Evolutionary conservation across 2,329 filamentous ascomycete genomes (phyloP), one percentile per base, ranked within the genome.

Genomic region (Verticillium longisporum): DNA sequence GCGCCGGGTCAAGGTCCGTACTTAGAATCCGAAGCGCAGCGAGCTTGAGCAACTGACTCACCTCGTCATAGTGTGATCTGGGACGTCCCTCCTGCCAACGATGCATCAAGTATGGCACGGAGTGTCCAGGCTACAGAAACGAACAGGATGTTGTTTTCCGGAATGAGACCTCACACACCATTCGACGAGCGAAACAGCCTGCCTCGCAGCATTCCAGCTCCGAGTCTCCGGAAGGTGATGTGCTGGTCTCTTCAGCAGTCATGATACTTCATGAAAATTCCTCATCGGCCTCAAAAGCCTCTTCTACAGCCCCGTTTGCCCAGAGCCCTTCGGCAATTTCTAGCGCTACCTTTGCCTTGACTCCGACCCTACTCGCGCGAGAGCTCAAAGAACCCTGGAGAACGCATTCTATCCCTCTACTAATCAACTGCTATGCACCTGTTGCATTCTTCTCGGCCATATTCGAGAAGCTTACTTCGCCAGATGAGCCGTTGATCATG

Each of bases 81-180:
- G 70, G 57, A 15, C 72, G 72, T n/a, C 75, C 75, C 4, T 68
- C 68, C 6, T 77, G 75, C 60, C 71, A 74, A 59, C 68, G 75
- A 67, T 77, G 75, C 64, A 68, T 71, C 68, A 77, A 77, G 61
- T 77, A 77, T 63, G 75, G 75, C 54, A 68, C 67, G 36, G 67
- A 70, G 18, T 77, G 75, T 21, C 75, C 75, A 1, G 75, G 75
- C 2, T 77, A 77, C 60, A 70, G 75, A 9, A 71, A 75, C 61
- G 72, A 74, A 58, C 69, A 75, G 32, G 74, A 75, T 55, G 71
- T 77, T 37, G 71, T 77, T 63, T 77, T 77, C 61, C 74, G 74
- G 60, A 70, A 74, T 60, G 70, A 69, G 11, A 68, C 70, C 60
- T 67, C 73, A 7, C 62, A 65, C 34, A 66, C 62, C 2, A 58